A percentile compares a stretch with the other conserved stretches of the same genome.
Conservation (phyloP, 306 rosid genomes). For the Vigna nakashimae region DNA sequence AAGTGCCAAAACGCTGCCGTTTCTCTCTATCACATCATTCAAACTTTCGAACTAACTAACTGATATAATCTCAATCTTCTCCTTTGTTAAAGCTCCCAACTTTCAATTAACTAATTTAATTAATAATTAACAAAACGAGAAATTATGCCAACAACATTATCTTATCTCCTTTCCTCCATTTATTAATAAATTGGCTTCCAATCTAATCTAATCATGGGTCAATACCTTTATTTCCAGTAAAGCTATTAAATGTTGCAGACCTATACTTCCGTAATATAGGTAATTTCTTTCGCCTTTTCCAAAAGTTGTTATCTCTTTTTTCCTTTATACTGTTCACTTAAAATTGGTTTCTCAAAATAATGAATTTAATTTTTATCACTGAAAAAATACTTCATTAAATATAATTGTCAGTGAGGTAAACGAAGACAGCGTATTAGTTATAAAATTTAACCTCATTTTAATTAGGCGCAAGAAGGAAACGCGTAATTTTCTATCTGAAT, state of each 20-base stretch:
- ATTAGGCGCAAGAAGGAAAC: not conserved
- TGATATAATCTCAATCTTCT: conserved; percentile 29
- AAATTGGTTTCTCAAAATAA: too few relatives aligned
- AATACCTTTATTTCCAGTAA: conserved; percentile 18
- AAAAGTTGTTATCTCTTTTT: not conserved
- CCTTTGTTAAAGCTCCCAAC: not conserved
- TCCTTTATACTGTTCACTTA: not conserved
- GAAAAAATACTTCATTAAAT: too few relatives aligned
- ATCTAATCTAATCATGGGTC: conserved; percentile 2
- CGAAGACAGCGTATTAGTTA: not conserved
- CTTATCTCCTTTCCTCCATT: not conserved
- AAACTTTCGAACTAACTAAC: conserved; percentile 37
- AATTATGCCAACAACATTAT: not conserved
- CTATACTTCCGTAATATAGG: not conserved
- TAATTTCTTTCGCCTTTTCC: not conserved
- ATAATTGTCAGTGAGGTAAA: not conserved
- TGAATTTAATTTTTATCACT: too few relatives aligned
- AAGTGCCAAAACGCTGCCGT: conserved; percentile 40
- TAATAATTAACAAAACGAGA: not conserved
- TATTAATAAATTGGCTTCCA: conserved; percentile 5
- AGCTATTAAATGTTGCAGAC: conserved; percentile 9
- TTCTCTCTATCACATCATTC: conserved; percentile 29
- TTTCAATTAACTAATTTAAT: conserved; percentile 12
- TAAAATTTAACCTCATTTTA: not conserved
- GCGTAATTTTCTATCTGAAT: not conserved